Evolutionary conservation across 225 moss, liverwort and hornwort species (phyloP).

Genomic region (Anthoceros angustus): DNA sequence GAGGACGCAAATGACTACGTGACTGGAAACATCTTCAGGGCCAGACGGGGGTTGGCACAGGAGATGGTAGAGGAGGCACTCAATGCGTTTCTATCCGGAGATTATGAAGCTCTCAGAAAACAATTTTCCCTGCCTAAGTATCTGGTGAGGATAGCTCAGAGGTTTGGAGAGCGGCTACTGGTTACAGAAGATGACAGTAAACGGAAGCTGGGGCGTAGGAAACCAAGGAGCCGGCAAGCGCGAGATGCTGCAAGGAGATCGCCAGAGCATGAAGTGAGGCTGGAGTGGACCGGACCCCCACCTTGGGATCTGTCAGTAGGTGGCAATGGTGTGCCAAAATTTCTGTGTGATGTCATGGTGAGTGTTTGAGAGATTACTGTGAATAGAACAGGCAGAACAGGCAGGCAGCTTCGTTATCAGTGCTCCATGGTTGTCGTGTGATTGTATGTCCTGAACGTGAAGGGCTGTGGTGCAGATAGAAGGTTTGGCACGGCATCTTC

Average conservation of each 20-base stretch:
- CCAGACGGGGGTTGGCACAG: slow-evolving; percentile 39
- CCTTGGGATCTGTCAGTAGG: slow-evolving; percentile 67
- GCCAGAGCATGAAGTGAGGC: slow-evolving; percentile 22
- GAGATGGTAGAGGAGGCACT: slow-evolving; percentile 48
- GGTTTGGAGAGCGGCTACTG: slow-evolving; percentile 63
- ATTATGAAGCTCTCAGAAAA: slow-evolving; percentile 11
- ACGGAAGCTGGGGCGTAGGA: slow-evolving; percentile 41
- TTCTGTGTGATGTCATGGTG: slow-evolving; percentile 97
- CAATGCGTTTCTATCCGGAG: slow-evolving; percentile 16
- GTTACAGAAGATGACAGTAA: slow-evolving; percentile 27
- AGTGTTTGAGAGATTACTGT: slow-evolving; percentile 8
- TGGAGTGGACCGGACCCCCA: slow-evolving; percentile 69
- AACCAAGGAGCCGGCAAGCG: slow-evolving; percentile 51
- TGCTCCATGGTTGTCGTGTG: background rate
- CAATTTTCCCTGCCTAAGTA: slow-evolving; percentile 11
- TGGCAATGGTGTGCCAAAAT: slow-evolving; percentile 77
- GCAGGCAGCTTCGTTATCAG: background rate
- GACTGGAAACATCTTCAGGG: slow-evolving; percentile 23
- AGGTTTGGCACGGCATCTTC: slow-evolving; percentile 92
- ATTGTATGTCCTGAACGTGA: background rate
- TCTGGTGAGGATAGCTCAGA: slow-evolving; percentile 39
- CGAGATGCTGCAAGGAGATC: slow-evolving; percentile 43
- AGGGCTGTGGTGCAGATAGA: slow-evolving; percentile 40
- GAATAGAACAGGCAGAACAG: background rate
- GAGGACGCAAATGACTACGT: slow-evolving; percentile 12